Evolutionary conservation across 805 yeast genomes (phyloP).

Genomic region (Priceomyces melissophilus): DNA sequence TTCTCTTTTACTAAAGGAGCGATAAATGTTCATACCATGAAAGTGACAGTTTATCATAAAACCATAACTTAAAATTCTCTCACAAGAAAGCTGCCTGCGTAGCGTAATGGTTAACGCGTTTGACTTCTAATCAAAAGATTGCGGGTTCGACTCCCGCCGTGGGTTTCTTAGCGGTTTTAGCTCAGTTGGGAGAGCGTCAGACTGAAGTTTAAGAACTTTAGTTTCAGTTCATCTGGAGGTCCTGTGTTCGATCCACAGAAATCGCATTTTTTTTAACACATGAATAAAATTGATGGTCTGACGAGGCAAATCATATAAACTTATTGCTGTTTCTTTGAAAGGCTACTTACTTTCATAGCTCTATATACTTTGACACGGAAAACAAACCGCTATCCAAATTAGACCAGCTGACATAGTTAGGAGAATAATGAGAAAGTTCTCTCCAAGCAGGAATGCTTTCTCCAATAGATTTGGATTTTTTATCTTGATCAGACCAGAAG

Average conservation of each 20-base stretch:
- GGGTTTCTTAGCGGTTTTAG: conserved; percentile 36
- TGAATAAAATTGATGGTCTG: no score
- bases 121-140: conserved; percentile 65
- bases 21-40: no score
- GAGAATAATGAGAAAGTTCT: conserved; percentile 67
- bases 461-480: conserved; percentile 29
- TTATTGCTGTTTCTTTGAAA: not conserved
- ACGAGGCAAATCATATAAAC: no score
- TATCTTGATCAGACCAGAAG: conserved; percentile 68
- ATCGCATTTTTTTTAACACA: no score
- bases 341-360: conserved; percentile 16
- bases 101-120: conserved; percentile 68
- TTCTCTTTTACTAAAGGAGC: no score
- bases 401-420: conserved; percentile 60
- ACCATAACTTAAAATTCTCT: no score
- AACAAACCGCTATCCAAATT: conserved; percentile 70
- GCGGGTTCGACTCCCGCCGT: conserved; percentile 60
- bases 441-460: conserved; percentile 64
- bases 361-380: conserved; percentile 49
- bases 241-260: conserved; percentile 87
- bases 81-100: conserved; percentile 21
- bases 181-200: conserved; percentile 41
- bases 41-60: no score
- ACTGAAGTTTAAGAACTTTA: conserved; percentile 26
- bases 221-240: conserved; percentile 64